Evolutionary conservation across 352 stramenopile genomes (phyloP), one percentile per base, ranked within the genome.

Genomic region (Globisporangium parvum): DNA sequence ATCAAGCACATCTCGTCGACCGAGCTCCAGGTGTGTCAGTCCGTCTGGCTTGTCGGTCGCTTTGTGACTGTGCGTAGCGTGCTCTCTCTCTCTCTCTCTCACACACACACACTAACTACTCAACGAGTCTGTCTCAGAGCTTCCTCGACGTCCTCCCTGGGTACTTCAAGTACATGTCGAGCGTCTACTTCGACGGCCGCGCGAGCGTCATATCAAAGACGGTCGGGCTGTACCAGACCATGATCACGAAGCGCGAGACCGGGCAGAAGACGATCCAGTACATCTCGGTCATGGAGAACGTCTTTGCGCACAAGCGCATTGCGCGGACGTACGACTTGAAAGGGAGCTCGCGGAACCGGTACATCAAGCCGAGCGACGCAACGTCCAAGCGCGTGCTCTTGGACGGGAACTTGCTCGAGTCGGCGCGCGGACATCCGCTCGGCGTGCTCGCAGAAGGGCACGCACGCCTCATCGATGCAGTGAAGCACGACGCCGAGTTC

Each of bases 141-240:
- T 95, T 95, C 31, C 56, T 93, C 53, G 80, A 86, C 1, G 86
- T 87, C 9, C 58, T 91, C 37, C 74, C 81, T 18, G 73, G 51
- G 0, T 99, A 99, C 68, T 99, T 99, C 85, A 96, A 97, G 64
- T 98, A 99, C 65, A 90, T 99, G 73, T 89, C 85, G 42, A 98
- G 97, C 60, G 87, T 97, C 9, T 98, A 98, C 64, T 98, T 98
- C 61, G 93, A 99, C 59, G 83, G 91, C 20, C 66, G 93, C 2
- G 69, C 86, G 57, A 99, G 93, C 47, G 80, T 99, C 12, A 71
- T 99, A 14, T 98, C 93, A 52, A 98, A 98, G 66, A 98, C 97
- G 49, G 79, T 99, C 9, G 96, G 96, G 2, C 91, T 99, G 28
- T 99, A 98, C 73, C 95, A 98, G 63, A 98, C 98, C 31, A 97